Percentiles rank a stretch among this genome's conserved stretches.
phyloP scores from a whole-genome alignment of 805 yeast genomes.

The Metschnikowia dekortorum region DNA sequence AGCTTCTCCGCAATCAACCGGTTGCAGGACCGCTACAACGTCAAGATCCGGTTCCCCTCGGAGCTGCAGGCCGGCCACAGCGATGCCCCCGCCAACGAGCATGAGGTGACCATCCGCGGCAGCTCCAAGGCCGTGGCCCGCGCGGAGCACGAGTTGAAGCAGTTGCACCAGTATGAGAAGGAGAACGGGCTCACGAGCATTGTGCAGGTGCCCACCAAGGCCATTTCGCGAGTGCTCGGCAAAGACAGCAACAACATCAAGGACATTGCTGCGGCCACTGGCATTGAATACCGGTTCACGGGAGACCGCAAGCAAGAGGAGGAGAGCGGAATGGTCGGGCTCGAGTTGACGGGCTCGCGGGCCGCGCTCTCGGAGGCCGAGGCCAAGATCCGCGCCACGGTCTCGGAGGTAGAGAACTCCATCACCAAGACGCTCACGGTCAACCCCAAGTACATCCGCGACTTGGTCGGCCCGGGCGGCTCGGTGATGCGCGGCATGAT shows the following conservation, averaged over 20 bases:
- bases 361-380: conserved; percentile 70
- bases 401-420: conserved; percentile 60
- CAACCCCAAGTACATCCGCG: conserved; percentile 68
- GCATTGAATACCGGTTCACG: conserved; percentile 49
- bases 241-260: conserved; percentile 80
- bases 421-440: conserved; percentile 58
- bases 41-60: conserved; percentile 69
- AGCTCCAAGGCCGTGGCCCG: conserved; percentile 85
- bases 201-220: conserved; percentile 64
- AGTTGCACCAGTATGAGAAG: conserved; percentile 77
- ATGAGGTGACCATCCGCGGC: conserved; percentile 73
- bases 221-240: conserved; percentile 87
- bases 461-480: conserved; percentile 77
- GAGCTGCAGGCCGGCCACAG: conserved; percentile 22
- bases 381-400: conserved; percentile 55
- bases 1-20: conserved; percentile 77
- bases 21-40: conserved; percentile 83
- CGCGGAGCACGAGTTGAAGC: conserved; percentile 80
- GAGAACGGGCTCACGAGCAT: conserved; percentile 71
- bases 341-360: conserved; percentile 76
- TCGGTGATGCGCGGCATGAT: conserved; percentile 69
- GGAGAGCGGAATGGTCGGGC: conserved; percentile 49
- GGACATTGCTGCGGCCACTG: conserved; percentile 68
- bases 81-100: conserved; percentile 44
- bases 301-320: conserved; percentile 43